A percentile compares a stretch with the other conserved stretches of the same genome.
Conservation (phyloP, 129 eudicot species). For the Pulicaria dysenterica region DNA sequence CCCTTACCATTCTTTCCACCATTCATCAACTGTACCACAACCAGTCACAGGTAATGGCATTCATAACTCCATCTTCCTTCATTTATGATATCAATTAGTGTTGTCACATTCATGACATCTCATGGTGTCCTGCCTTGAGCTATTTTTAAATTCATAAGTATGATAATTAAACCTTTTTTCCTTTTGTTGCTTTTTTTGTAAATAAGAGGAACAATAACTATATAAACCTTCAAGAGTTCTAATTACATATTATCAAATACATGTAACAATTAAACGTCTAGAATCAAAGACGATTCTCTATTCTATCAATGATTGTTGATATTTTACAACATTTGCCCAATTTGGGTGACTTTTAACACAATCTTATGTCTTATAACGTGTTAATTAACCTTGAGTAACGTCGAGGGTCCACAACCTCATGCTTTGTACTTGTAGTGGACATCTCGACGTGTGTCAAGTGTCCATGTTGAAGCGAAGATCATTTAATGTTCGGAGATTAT, state of each 20-base stretch:
- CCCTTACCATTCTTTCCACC: slow-evolving; percentile 77
- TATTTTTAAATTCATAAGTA: neutral
- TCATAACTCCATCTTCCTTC: slow-evolving; percentile 24
- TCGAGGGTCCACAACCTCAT: slow-evolving; percentile 13
- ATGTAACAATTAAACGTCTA: neutral
- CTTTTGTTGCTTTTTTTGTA: no score
- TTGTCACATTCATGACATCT: slow-evolving; percentile 16
- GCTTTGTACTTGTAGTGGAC: slow-evolving; percentile 1
- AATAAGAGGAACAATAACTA: no score
- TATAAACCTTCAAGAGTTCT: no score
- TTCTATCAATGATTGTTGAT: neutral
- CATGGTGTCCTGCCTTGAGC: slow-evolving; percentile 1
- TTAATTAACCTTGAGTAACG: no score
- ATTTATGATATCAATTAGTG: slow-evolving; percentile 30
- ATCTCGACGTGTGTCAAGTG: neutral
- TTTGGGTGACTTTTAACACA: no score
- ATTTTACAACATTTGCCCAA: neutral
- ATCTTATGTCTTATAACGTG: no score
- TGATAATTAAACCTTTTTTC: neutral
- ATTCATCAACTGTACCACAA: slow-evolving; percentile 76
- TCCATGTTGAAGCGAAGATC: neutral
- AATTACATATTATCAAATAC: no score
- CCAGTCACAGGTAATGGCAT: slow-evolving; percentile 71
- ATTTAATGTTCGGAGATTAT: slow-evolving; percentile 12
- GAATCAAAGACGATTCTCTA: neutral